Conservation (phyloP, 2,329 filamentous ascomycete species). For the Sporothrix inflata region DNA sequence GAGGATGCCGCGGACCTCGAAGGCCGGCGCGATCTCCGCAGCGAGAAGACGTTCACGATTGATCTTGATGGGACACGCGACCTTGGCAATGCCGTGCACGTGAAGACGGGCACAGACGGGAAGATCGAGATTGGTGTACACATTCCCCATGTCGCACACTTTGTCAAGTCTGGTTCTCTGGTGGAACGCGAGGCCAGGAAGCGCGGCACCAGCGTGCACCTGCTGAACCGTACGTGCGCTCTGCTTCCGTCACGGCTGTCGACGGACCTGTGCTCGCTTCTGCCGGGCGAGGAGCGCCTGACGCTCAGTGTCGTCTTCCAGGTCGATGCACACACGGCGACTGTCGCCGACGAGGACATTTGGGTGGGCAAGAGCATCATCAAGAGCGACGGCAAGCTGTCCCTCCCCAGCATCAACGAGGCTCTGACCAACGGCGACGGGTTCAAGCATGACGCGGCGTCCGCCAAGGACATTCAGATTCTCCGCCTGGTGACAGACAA, state of each 20-base stretch:
- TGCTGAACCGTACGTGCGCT: conserved; percentile 85
- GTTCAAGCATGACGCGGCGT: conserved; percentile 66
- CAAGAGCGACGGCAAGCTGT: conserved; percentile 85
- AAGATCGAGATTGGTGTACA: conserved; percentile 94
- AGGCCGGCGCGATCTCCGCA: conserved; percentile 85
- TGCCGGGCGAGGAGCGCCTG: conserved; percentile 84
- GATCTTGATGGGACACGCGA: conserved; percentile 87
- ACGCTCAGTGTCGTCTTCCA: conserved; percentile 92
- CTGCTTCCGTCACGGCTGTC: conserved; percentile 87
- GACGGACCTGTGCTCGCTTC: conserved; percentile 83
- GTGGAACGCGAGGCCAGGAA: conserved; percentile 98
- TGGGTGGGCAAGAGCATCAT: conserved; percentile 95
- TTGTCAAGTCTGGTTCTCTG: conserved; percentile 93
- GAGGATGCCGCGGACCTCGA: conserved; percentile 77
- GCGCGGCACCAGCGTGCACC: conserved; percentile 91
- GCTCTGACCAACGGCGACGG: conserved; percentile 68
- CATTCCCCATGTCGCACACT: conserved; percentile 92
- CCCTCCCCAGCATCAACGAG: conserved; percentile 82
- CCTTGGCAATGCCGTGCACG: conserved; percentile 88
- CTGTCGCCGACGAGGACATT: conserved; percentile 79
- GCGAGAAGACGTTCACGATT: conserved; percentile 87
- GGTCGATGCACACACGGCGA: conserved; percentile 78
- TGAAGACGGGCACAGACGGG: conserved; percentile 81
- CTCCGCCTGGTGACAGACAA: conserved; percentile 82
- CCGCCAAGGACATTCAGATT: conserved; percentile 76